Evolutionary conservation across 177 flowering plant species (phyloP).

Genomic region (Vitis hybrid): DNA sequence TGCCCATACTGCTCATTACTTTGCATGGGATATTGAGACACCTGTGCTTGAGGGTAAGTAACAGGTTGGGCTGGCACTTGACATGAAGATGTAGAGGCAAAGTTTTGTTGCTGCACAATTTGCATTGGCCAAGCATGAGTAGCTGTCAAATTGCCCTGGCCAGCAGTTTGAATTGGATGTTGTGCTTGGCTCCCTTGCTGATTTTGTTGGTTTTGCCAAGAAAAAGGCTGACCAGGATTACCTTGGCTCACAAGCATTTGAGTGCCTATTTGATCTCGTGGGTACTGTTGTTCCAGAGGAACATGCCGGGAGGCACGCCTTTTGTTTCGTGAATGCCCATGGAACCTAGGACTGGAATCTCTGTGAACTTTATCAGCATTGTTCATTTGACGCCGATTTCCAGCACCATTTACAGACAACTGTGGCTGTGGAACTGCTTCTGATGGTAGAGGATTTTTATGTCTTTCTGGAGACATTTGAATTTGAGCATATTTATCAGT

Average conservation of each 20-base stretch:
- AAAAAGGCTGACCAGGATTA: conserved; percentile 24
- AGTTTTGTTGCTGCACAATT: conserved; percentile 37
- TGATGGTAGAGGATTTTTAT: conserved; percentile 16
- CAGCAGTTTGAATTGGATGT: conserved; percentile 25
- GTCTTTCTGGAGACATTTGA: conserved; percentile 11
- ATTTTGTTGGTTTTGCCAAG: conserved; percentile 19
- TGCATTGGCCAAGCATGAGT: conserved; percentile 35
- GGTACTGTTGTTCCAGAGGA: conserved; percentile 26
- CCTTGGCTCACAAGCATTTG: conserved; percentile 25
- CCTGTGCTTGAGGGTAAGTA: conserved; percentile 37
- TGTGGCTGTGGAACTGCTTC: conserved; percentile 15
- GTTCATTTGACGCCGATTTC: conserved; percentile 25
- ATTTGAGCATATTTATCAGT: background rate
- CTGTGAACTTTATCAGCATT: conserved; percentile 19
- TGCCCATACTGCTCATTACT: conserved; percentile 34
- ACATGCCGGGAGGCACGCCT: conserved; percentile 30
- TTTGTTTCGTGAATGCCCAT: conserved; percentile 30
- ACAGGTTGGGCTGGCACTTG: conserved; percentile 30
- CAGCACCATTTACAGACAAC: conserved; percentile 17
- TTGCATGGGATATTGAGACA: conserved; percentile 35
- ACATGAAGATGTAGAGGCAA: conserved; percentile 29
- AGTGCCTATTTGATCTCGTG: conserved; percentile 21
- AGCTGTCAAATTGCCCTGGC: conserved; percentile 18
- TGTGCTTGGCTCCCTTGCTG: conserved; percentile 31
- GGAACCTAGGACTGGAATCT: conserved; percentile 23